A percentile compares a stretch with the other conserved stretches of the same genome.
Conservation (phyloP, 2,329 filamentous ascomycete genomes). For the Ascochyta lentis region DNA sequence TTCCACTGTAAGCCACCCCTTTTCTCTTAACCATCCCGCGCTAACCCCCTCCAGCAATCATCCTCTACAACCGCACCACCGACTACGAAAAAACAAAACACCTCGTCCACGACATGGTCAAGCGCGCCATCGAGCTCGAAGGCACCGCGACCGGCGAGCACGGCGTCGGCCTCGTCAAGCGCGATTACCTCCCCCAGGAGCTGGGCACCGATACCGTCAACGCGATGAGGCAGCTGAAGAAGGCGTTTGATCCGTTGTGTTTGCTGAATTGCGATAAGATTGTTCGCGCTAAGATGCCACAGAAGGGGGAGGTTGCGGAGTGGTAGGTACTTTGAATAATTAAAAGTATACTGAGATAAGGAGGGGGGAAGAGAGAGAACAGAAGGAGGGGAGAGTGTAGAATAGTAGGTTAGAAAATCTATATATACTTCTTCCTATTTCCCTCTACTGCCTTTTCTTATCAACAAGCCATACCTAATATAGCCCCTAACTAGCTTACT, state of each 20-base stretch:
- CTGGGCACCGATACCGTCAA: constrained; percentile 77
- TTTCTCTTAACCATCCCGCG: neutral
- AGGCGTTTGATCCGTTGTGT: constrained; percentile 77
- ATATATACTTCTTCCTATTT: too few relatives aligned
- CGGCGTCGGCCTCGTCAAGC: constrained; percentile 82
- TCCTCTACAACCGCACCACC: constrained; percentile 67
- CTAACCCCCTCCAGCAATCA: constrained; percentile 56
- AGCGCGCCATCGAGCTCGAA: constrained; percentile 82
- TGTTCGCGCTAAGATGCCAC: constrained; percentile 61
- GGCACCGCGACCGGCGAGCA: constrained; percentile 88
- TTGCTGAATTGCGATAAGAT: constrained; percentile 71
- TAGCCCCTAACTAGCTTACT: too few relatives aligned
- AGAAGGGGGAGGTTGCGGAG: constrained; percentile 56
- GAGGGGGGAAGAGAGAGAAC: too few relatives aligned
- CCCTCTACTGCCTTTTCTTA: too few relatives aligned
- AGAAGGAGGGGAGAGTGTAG: too few relatives aligned
- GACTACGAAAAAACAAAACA: constrained; percentile 72
- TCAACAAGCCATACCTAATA: too few relatives aligned
- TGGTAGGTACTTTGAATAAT: constrained; percentile 43
- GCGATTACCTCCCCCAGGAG: constrained; percentile 82
- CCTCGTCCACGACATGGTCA: constrained; percentile 83
- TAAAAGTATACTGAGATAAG: too few relatives aligned
- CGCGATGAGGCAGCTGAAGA: constrained; percentile 85
- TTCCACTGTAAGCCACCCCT: constrained; percentile 65
- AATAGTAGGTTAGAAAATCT: too few relatives aligned